phyloP scores from a whole-genome alignment of 2,329 filamentous ascomycete genomes.

The Epichloe gansuensis region DNA sequence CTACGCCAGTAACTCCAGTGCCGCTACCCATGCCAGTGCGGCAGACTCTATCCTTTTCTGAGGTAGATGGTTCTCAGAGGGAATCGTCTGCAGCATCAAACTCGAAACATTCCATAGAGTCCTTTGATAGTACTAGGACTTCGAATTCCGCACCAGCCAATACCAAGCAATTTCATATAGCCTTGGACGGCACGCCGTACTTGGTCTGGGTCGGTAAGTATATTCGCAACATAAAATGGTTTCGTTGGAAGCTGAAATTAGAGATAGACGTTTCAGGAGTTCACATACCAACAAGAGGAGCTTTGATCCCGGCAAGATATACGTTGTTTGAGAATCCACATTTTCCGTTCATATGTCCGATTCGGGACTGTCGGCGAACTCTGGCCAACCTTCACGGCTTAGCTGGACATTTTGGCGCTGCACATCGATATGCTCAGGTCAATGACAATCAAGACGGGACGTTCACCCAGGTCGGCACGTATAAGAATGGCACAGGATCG shows the following conservation, averaged over 20 bases:
- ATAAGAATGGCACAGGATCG: constrained; percentile 11
- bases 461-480: constrained; percentile 17
- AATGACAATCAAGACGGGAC: constrained; percentile 31
- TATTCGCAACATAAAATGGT: neutral
- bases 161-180: neutral
- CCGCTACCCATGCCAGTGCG: neutral
- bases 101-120: neutral
- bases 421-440: constrained; percentile 15
- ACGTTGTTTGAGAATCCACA: constrained; percentile 12
- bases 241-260: neutral
- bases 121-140: neutral
- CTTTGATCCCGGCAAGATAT: constrained; percentile 22
- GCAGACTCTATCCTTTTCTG: neutral
- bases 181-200: constrained; percentile 3
- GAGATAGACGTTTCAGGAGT: neutral
- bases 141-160: neutral
- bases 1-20: neutral
- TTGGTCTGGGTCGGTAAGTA: neutral
- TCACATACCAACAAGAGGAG: constrained; percentile 11
- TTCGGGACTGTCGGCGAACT: constrained; percentile 22
- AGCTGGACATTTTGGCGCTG: constrained; percentile 15
- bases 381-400: constrained; percentile 14
- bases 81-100: neutral
- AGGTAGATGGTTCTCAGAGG: neutral
- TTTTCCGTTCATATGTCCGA: constrained; percentile 22